Conservation (phyloP, 2,329 filamentous ascomycete genomes). For the Cladosporium sp. region DNA sequence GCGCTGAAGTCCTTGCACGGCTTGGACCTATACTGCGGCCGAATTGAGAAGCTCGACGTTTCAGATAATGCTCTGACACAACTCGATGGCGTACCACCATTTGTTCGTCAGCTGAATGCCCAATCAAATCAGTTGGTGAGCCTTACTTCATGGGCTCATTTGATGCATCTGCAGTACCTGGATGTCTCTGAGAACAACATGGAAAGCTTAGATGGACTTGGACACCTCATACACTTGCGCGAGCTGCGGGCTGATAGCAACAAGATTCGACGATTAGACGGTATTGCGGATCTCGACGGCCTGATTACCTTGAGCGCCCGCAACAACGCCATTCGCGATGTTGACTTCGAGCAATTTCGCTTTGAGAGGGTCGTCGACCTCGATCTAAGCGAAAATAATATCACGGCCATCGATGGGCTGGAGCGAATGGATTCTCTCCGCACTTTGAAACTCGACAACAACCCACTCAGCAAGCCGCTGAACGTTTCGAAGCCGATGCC, state of each 20-base stretch:
- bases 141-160: constrained; percentile 80
- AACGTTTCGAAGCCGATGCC: constrained; percentile 15
- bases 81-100: constrained; percentile 71
- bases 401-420: constrained; percentile 61
- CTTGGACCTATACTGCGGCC: constrained; percentile 80
- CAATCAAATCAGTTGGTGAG: constrained; percentile 75
- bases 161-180: constrained; percentile 87
- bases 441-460: constrained; percentile 67
- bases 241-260: constrained; percentile 82
- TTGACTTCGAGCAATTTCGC: constrained; percentile 68
- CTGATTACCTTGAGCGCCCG: constrained; percentile 62
- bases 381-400: constrained; percentile 70
- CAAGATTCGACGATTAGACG: constrained; percentile 52
- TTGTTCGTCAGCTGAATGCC: constrained; percentile 65
- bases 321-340: constrained; percentile 26
- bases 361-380: constrained; percentile 72
- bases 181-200: constrained; percentile 86
- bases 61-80: constrained; percentile 77
- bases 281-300: constrained; percentile 75
- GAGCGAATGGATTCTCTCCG: constrained; percentile 62
- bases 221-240: constrained; percentile 75
- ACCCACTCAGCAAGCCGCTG: constrained; percentile 52
- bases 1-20: constrained; percentile 75
- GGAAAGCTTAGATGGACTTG: constrained; percentile 74
- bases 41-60: constrained; percentile 74